These are phyloP conservation scores for Cadophora sp. DNA, from an alignment of 2,329 filamentous ascomycete genomes.

Conservation along the genomic window DNA sequence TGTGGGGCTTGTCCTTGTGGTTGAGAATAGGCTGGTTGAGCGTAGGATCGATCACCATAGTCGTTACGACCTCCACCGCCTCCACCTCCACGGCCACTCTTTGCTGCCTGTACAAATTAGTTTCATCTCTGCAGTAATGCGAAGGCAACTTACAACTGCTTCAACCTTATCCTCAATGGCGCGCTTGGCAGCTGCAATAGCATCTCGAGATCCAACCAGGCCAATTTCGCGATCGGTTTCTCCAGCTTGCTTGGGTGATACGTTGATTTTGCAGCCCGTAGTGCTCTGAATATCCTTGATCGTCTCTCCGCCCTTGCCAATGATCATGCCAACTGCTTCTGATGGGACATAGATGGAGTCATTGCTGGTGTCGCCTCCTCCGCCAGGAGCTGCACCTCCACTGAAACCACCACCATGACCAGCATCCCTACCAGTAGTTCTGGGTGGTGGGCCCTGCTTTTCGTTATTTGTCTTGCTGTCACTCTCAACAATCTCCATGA, in stretches of 20 bases:
- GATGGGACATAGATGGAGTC: slow-evolving; percentile 87
- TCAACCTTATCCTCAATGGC: slow-evolving; percentile 94
- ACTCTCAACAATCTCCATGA: slow-evolving; percentile 93
- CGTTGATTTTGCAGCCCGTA: slow-evolving; percentile 94
- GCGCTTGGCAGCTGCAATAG: slow-evolving; percentile 80
- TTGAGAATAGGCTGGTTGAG: slow-evolving; percentile 54
- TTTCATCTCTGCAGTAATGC: not conserved
- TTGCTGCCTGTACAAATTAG: slow-evolving; percentile 55
- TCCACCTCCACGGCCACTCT: slow-evolving; percentile 46
- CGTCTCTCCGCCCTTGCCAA: slow-evolving; percentile 91
- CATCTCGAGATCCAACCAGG: slow-evolving; percentile 77
- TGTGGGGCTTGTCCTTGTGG: slow-evolving; percentile 51
- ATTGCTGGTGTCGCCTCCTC: slow-evolving; percentile 71
- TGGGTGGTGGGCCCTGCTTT: slow-evolving; percentile 48
- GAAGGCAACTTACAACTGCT: slow-evolving; percentile 70
- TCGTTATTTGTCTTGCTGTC: slow-evolving; percentile 65
- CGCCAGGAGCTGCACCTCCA: slow-evolving; percentile 48
- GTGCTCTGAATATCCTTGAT: slow-evolving; percentile 91
- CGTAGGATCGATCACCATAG: slow-evolving; percentile 60
- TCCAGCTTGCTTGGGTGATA: slow-evolving; percentile 80
- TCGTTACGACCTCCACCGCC: slow-evolving; percentile 53
- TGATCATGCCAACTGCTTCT: slow-evolving; percentile 95
- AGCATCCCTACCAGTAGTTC: slow-evolving; percentile 54
- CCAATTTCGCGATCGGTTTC: slow-evolving; percentile 88
- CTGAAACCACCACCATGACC: slow-evolving; percentile 51